Evolutionary conservation across 2,329 filamentous ascomycete genomes (phyloP).

Genomic region (Colletotrichum liriopes): DNA sequence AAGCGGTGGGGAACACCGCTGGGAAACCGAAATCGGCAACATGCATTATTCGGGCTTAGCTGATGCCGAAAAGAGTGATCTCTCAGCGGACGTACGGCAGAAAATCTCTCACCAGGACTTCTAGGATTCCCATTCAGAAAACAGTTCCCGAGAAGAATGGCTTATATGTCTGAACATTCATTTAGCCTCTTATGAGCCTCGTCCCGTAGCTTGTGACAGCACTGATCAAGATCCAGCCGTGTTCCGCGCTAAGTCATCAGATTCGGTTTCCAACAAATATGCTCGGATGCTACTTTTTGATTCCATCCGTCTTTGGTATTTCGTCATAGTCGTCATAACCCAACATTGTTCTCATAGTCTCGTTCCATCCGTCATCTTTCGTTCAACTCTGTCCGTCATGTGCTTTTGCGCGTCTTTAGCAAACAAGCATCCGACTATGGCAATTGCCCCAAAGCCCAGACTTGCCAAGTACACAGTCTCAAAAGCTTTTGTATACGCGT

Average conservation of each 20-base stretch:
- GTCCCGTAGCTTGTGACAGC: background rate
- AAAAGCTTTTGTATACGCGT: conserved; percentile 57
- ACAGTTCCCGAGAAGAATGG: no score
- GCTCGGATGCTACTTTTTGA: background rate
- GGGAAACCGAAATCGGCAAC: no score
- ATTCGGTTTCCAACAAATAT: background rate
- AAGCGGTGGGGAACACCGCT: no score
- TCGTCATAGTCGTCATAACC: accelerated
- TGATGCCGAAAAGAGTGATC: no score
- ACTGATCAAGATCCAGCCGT: background rate
- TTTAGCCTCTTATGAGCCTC: background rate
- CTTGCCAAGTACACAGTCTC: conserved; percentile 58
- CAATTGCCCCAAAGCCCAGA: conserved; percentile 56
- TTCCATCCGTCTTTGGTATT: background rate
- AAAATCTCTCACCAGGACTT: no score
- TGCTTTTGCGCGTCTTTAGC: conserved; percentile 54
- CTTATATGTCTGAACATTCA: no score
- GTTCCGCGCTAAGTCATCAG: background rate
- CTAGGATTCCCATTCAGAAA: no score
- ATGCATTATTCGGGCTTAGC: no score
- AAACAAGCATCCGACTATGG: conserved; percentile 54
- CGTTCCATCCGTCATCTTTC: conserved; percentile 50
- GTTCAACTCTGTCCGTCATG: conserved; percentile 53
- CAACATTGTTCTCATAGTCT: background rate
- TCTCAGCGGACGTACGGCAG: no score